Evolutionary conservation across 2,329 filamentous ascomycete genomes (phyloP).

Genomic region (Cladosporium sp.): DNA sequence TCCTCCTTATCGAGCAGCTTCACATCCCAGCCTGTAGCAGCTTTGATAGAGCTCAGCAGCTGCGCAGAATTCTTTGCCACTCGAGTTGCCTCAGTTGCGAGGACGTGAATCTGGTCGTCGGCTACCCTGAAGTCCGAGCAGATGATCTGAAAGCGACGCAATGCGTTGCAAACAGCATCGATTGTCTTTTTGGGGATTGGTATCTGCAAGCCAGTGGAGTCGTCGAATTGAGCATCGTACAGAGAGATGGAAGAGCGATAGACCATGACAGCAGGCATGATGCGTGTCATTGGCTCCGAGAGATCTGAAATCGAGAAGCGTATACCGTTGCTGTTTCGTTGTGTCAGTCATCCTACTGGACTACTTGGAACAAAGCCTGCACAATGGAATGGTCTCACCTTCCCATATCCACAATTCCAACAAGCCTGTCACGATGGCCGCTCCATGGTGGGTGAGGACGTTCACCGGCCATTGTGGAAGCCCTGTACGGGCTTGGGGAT

Average conservation of each 20-base stretch:
- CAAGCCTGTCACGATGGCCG: slow-evolving; percentile 6
- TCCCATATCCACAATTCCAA: slow-evolving; percentile 15
- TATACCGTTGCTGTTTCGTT: slow-evolving; percentile 67
- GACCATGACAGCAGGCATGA: slow-evolving; percentile 70
- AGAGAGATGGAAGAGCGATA: slow-evolving; percentile 76
- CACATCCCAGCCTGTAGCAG: slow-evolving; percentile 60
- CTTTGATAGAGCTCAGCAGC: slow-evolving; percentile 55
- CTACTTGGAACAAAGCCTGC: too few relatives aligned
- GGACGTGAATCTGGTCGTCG: slow-evolving; percentile 57
- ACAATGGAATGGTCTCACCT: slow-evolving; percentile 36
- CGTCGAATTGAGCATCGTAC: slow-evolving; percentile 64
- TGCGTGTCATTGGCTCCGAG: slow-evolving; percentile 61
- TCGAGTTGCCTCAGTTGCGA: slow-evolving; percentile 86
- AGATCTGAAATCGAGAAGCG: slow-evolving; percentile 85
- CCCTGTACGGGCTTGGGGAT: not conserved
- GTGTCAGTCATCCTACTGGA: not conserved
- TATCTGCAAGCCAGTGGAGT: slow-evolving; percentile 32
- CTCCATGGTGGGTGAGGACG: slow-evolving; percentile 12
- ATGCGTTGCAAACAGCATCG: slow-evolving; percentile 54
- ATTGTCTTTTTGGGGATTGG: slow-evolving; percentile 58
- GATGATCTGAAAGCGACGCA: slow-evolving; percentile 65
- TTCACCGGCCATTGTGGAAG: not conserved
- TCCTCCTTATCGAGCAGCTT: slow-evolving; percentile 69
- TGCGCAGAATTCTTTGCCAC: slow-evolving; percentile 66
- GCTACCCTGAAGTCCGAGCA: slow-evolving; percentile 68